phyloP scores from a whole-genome alignment of 2,329 filamentous ascomycete species.

The Xylaria sp. region DNA sequence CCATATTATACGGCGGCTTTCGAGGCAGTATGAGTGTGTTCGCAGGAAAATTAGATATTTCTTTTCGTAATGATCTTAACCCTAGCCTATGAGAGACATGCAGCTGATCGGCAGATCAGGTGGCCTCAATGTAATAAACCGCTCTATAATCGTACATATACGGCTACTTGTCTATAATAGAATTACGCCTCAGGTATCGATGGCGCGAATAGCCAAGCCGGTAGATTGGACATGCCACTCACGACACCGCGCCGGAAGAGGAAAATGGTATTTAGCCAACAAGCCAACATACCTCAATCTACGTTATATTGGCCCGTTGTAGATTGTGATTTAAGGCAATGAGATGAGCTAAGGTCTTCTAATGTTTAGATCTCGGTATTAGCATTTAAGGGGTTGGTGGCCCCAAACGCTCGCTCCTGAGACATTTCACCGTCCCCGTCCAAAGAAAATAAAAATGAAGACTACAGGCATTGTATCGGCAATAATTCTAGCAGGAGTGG shows the following conservation, averaged over 20 bases:
- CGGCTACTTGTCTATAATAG: background rate
- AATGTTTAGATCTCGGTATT: background rate
- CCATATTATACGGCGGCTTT: too few relatives aligned
- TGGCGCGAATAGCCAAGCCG: constrained; percentile 33
- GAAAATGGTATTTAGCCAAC: constrained; percentile 37
- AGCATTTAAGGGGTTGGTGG: constrained; percentile 21
- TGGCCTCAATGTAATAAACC: background rate
- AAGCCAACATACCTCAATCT: constrained; percentile 15
- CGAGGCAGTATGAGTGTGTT: too few relatives aligned
- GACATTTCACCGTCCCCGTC: background rate
- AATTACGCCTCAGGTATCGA: background rate
- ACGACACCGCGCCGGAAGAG: constrained; percentile 24
- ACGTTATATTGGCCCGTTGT: constrained; percentile 24
- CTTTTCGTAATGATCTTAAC: too few relatives aligned
- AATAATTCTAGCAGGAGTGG: constrained; percentile 37
- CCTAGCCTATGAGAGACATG: background rate
- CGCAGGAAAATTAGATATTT: too few relatives aligned
- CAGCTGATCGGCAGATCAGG: constrained; percentile 27
- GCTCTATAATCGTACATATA: background rate
- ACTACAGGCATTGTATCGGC: constrained; percentile 37
- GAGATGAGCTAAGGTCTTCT: background rate
- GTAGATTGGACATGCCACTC: constrained; percentile 23
- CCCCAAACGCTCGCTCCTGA: background rate
- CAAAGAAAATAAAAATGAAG: constrained; percentile 43
- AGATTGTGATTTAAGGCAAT: constrained; percentile 27